Base-by-base conservation (phyloP, 768 basidiomycete species). In the Guyanaporus albipodus region DNA sequence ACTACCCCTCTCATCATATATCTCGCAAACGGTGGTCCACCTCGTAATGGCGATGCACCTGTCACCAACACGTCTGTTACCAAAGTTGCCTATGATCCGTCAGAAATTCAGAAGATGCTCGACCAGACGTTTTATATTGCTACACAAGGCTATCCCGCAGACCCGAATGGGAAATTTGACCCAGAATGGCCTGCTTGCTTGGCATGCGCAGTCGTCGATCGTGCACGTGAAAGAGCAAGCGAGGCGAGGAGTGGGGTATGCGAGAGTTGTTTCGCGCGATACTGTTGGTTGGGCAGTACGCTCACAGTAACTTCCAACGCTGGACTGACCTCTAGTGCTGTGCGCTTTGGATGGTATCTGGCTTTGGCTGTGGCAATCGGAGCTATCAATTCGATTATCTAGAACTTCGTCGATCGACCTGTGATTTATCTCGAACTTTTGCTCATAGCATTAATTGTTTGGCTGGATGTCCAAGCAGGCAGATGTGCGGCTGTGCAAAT, bases 1-100 rank as follows among this genome's bases (percentile, higher is more conserved):
- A 63, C 61, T 32, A 70, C 69, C 8, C 79, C 80, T 2, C 57
- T 82, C 24, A 54, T 83, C n/a, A 70, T 82, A 44, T 84, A 84
- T 61, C 62, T 82, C 21, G 79, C 80, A 1, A 77, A 76, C 55
- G 76, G 77, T 24, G 75, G 72, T 6, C 62, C 71, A 2, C 73
- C 72, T 36, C 64, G 58, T 45, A 61, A 73, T 28, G 66, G 71
- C 18, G 56, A 65, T 19, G 57, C 61, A 18, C 55, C 69, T 7
- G 43, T 69, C 9, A 75, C 74, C 8, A 78, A 78, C 64, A 71
- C 67, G 0, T 55, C 67, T 7, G 76, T 73, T n/a, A 37, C 40
- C 44, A 67, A 75, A 57, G 49, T 69, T 18, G 38, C 61, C 4
- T 80, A 78, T 57, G 35, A 53, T 2, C 42, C 62, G 5, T 60